Evolutionary conservation across 768 basidiomycete species (phyloP).

Genomic region (Pilatotrama ljubarskyi): DNA sequence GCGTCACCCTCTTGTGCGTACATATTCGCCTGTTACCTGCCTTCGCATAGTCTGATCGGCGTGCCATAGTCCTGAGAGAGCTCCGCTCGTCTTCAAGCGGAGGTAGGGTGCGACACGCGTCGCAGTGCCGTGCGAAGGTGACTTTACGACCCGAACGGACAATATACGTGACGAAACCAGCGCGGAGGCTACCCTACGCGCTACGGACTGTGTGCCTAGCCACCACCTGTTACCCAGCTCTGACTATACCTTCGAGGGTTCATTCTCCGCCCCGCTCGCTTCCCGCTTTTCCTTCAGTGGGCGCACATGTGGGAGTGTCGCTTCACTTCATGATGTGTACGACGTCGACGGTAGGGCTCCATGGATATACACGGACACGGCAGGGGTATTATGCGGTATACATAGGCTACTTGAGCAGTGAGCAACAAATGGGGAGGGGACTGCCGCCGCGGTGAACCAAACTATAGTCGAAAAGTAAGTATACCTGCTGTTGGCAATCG

Average conservation of each 20-base stretch:
- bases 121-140: no score
- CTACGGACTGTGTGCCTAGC: no score
- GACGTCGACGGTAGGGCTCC: no score
- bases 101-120: not conserved
- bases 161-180: no score
- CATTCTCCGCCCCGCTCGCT: no score
- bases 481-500: not conserved
- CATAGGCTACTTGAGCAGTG: not conserved
- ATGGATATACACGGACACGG: not conserved
- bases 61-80: not conserved
- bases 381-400: not conserved
- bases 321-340: no score
- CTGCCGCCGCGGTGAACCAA: not conserved
- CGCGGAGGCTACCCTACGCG: no score
- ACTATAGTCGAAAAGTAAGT: not conserved
- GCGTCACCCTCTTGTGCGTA: constrained; percentile 29
- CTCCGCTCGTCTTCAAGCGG: constrained; percentile 8
- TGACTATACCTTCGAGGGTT: no score
- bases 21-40: not conserved
- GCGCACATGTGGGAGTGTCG: no score
- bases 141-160: no score
- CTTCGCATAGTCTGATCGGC: constrained; percentile 28
- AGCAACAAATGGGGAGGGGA: not conserved
- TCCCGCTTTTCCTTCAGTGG: no score
- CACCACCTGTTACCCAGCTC: no score